Percentiles rank a stretch among this genome's conserved stretches.
phyloP scores from a whole-genome alignment of 805 yeast genomes.

The Phaffomyces antillensis region DNA sequence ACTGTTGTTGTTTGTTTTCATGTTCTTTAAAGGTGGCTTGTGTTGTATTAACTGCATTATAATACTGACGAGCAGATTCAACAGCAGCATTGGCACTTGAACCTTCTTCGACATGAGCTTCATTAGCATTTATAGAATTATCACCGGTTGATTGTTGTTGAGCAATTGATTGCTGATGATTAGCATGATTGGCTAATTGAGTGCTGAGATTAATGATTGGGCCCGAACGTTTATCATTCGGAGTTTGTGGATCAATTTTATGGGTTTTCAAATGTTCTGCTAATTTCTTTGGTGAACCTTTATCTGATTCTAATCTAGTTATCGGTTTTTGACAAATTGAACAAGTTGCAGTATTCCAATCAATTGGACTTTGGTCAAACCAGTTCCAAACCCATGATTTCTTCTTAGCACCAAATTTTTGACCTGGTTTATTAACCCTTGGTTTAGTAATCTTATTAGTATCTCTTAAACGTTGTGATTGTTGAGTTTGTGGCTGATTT shows the following conservation, averaged over 20 bases:
- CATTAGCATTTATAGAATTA: neutral
- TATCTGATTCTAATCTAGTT: slow-evolving; percentile 41
- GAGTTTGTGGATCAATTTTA: slow-evolving; percentile 31
- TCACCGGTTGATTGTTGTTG: neutral
- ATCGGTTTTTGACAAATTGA: slow-evolving; percentile 46
- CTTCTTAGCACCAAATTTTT: slow-evolving; percentile 53
- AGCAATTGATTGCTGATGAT: neutral
- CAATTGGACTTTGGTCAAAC: slow-evolving; percentile 44
- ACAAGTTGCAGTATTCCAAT: slow-evolving; percentile 46
- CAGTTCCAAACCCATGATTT: slow-evolving; percentile 60
- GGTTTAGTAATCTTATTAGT: slow-evolving; percentile 15
- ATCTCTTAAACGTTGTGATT: neutral
- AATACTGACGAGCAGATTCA: slow-evolving; percentile 28
- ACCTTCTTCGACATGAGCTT: neutral
- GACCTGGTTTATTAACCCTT: slow-evolving; percentile 42
- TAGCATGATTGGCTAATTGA: no score
- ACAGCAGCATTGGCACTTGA: neutral
- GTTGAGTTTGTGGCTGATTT: neutral
- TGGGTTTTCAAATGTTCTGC: slow-evolving; percentile 52
- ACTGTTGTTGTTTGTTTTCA: neutral
- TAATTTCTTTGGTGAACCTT: slow-evolving; percentile 53
- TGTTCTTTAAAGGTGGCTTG: slow-evolving; percentile 11
- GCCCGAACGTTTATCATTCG: slow-evolving; percentile 2
- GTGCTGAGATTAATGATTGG: neutral
- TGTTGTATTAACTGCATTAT: slow-evolving; percentile 21